phyloP scores from a whole-genome alignment of 306 rosid genomes.

The Carpinus fangiana region DNA sequence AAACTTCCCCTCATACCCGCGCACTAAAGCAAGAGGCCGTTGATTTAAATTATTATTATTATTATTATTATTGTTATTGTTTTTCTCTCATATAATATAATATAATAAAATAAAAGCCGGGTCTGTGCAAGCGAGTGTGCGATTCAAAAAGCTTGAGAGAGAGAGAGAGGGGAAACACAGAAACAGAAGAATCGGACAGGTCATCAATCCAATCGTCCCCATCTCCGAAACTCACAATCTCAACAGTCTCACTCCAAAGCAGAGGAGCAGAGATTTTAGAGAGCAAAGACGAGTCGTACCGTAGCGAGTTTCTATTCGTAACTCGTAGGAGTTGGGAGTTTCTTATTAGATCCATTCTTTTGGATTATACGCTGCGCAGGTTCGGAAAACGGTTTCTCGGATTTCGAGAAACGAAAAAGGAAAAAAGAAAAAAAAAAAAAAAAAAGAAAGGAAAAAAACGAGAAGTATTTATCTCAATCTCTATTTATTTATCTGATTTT shows the following conservation, averaged over 20 bases:
- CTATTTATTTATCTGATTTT: constrained; percentile 33
- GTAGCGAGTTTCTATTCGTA: neutral
- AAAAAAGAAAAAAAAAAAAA: neutral
- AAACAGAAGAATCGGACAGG: constrained; percentile 21
- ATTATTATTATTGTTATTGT: neutral
- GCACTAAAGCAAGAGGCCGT: constrained; percentile 59
- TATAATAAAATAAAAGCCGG: neutral
- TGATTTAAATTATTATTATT: constrained; percentile 32
- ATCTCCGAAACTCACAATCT: constrained; percentile 22
- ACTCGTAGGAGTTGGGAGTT: neutral
- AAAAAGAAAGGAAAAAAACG: neutral
- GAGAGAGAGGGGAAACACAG: constrained; percentile 23
- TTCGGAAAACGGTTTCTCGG: constrained; percentile 21
- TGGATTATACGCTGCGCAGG: constrained; percentile 11
- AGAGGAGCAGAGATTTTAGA: neutral
- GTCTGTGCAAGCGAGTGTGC: constrained; percentile 16
- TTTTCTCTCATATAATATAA: too few relatives aligned
- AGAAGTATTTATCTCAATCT: constrained; percentile 29
- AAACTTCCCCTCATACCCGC: constrained; percentile 90
- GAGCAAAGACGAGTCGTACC: neutral
- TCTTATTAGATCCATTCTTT: neutral
- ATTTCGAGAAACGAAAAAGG: constrained; percentile 18
- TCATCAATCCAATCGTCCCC: constrained; percentile 9
- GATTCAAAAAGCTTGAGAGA: constrained; percentile 40
- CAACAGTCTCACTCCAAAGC: neutral